Conservation (phyloP, 176 grass and related monocot species). For the Aegilops longissima region DNA sequence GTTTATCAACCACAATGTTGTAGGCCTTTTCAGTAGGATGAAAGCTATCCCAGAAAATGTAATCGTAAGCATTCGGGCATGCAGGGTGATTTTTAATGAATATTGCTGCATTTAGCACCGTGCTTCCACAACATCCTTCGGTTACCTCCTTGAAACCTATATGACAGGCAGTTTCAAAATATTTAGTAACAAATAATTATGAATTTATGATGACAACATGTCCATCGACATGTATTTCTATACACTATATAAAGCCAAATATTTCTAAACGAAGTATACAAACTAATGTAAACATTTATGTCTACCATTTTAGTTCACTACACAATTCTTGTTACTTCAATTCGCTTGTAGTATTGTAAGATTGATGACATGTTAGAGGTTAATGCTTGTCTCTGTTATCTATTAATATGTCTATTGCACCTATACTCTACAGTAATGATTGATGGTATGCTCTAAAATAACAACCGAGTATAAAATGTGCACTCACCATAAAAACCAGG, state of each 20-base stretch:
- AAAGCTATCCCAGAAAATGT: constrained; percentile 63
- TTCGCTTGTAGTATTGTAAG: not conserved
- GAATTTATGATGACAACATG: not conserved
- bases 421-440: not conserved
- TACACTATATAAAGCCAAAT: not conserved
- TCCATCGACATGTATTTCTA: not conserved
- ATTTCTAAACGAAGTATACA: not conserved
- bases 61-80: constrained; percentile 37
- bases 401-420: not conserved
- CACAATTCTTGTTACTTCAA: not conserved
- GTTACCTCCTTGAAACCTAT: constrained; percentile 37
- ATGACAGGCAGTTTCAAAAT: not conserved
- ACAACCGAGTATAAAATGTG: not conserved
- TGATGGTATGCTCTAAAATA: not conserved
- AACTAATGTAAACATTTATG: not conserved
- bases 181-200: not conserved
- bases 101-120: constrained; percentile 23
- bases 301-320: not conserved
- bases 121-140: constrained; percentile 33
- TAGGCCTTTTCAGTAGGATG: constrained; percentile 45
- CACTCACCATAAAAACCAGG: constrained; percentile 43
- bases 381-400: not conserved
- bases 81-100: constrained; percentile 38
- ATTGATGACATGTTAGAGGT: not conserved
- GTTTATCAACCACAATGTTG: constrained; percentile 43